Percentiles rank a stretch among this genome's conserved stretches.
Conservation (phyloP, 768 basidiomycete genomes). For the Mycena rebaudengoi region DNA sequence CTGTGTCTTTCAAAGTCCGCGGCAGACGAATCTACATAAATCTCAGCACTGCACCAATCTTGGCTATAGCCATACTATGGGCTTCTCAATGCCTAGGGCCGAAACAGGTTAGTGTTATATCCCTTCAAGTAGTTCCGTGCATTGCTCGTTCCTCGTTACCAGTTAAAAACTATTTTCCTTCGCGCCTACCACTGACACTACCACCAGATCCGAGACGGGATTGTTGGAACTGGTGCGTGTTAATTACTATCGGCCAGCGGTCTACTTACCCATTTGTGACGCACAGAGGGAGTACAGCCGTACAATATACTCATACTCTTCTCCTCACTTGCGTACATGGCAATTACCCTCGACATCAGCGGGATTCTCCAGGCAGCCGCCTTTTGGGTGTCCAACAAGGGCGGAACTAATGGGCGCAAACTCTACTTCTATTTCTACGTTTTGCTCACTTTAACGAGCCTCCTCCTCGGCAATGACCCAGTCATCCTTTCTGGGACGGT, state of each 20-base stretch:
- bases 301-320: conserved; percentile 95
- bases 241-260: not conserved
- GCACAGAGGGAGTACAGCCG: conserved; percentile 75
- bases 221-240: conserved; percentile 50
- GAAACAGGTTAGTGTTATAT: conserved; percentile 31
- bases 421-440: conserved; percentile 85
- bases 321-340: conserved; percentile 91
- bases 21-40: conserved; percentile 40
- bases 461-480: conserved; percentile 90
- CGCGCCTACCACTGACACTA: too few relatives aligned
- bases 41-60: conserved; percentile 57
- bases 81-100: conserved; percentile 55
- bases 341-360: conserved; percentile 89
- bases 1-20: conserved; percentile 45
- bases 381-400: conserved; percentile 86
- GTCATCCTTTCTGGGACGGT: conserved; percentile 91
- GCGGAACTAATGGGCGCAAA: conserved; percentile 71
- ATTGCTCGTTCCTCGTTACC: not conserved
- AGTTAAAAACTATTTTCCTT: too few relatives aligned
- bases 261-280: not conserved
- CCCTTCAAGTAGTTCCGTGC: not conserved
- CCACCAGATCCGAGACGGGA: conserved; percentile 79
- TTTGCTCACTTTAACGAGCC: conserved; percentile 80
- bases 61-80: conserved; percentile 59
- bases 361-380: conserved; percentile 89